Percentiles rank a stretch among this genome's conserved stretches.
Evolutionary conservation across 169 alveolate genomes (phyloP).

Genomic region (Plasmodium chabaudi): DNA sequence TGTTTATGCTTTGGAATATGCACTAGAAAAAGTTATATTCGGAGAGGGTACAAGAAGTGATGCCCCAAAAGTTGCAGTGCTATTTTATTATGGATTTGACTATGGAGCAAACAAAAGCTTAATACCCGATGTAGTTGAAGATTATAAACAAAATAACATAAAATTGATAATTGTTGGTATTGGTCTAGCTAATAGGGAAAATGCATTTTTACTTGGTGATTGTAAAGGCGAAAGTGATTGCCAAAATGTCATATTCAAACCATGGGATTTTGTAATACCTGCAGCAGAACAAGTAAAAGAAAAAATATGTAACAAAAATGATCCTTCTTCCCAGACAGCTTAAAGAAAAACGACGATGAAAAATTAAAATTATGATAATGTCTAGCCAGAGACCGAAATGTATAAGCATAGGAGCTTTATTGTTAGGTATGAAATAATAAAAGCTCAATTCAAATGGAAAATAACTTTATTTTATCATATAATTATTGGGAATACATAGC

Average conservation of each 20-base stretch:
- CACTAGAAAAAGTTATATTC: conserved; percentile 56
- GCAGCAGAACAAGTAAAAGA: conserved; percentile 65
- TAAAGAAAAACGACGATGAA: too few relatives aligned
- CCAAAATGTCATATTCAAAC: conserved; percentile 37
- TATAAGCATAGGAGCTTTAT: too few relatives aligned
- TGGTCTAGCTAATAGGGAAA: conserved; percentile 39
- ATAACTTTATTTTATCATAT: too few relatives aligned
- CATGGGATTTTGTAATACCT: conserved; percentile 70
- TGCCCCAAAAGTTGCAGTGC: conserved; percentile 68
- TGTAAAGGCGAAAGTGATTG: conserved; percentile 51
- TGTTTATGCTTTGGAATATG: conserved; percentile 56
- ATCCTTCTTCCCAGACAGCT: not conserved
- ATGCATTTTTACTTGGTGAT: conserved; percentile 65
- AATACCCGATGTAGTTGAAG: conserved; percentile 66
- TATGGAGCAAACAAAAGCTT: conserved; percentile 62
- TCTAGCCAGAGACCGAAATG: too few relatives aligned
- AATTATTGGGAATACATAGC: too few relatives aligned
- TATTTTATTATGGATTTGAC: conserved; percentile 70
- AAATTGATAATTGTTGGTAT: conserved; percentile 68
- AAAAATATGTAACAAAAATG: conserved; percentile 36
- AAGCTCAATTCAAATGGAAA: too few relatives aligned
- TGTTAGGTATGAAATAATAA: too few relatives aligned
- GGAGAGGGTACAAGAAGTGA: conserved; percentile 62
- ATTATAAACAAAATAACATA: conserved; percentile 30
- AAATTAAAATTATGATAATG: too few relatives aligned